Conservation (phyloP, 2,329 filamentous ascomycete genomes). For the Botryotinia convoluta region DNA sequence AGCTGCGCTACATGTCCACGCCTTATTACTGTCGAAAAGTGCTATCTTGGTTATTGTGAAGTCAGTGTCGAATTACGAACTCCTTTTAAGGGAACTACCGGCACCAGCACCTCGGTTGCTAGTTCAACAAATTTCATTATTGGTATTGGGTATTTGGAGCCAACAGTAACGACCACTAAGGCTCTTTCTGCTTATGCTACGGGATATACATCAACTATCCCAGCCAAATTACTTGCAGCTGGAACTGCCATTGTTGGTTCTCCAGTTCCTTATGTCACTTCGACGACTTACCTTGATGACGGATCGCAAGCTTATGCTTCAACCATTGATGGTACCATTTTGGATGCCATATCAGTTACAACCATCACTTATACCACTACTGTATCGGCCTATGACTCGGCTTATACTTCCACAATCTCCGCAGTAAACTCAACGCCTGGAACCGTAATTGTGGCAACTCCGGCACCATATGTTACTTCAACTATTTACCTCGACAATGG, state of each 20-base stretch:
- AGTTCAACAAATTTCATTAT: not conserved
- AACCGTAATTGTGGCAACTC: not conserved
- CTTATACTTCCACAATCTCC: not conserved
- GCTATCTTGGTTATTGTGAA: not conserved
- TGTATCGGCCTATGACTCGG: not conserved
- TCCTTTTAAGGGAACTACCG: not conserved
- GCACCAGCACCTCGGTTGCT: not conserved
- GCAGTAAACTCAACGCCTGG: not conserved
- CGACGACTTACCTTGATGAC: not conserved
- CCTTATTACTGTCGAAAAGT: not conserved
- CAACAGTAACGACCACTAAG: not conserved
- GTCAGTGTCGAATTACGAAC: not conserved
- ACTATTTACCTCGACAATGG: not conserved
- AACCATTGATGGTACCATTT: not conserved
- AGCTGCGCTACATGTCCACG: not conserved
- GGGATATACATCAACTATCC: not conserved
- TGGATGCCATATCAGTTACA: not conserved
- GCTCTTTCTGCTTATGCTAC: not conserved
- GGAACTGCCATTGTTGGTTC: not conserved
- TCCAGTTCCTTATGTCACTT: not conserved
- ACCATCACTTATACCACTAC: not conserved
- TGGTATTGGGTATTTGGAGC: not conserved
- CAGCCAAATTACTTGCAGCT: not conserved
- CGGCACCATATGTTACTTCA: not conserved
- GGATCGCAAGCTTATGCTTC: not conserved